Percentiles rank a stretch among this genome's conserved stretches.
phyloP scores from a whole-genome alignment of 768 basidiomycete species.

The Nidularia pulvinata region DNA sequence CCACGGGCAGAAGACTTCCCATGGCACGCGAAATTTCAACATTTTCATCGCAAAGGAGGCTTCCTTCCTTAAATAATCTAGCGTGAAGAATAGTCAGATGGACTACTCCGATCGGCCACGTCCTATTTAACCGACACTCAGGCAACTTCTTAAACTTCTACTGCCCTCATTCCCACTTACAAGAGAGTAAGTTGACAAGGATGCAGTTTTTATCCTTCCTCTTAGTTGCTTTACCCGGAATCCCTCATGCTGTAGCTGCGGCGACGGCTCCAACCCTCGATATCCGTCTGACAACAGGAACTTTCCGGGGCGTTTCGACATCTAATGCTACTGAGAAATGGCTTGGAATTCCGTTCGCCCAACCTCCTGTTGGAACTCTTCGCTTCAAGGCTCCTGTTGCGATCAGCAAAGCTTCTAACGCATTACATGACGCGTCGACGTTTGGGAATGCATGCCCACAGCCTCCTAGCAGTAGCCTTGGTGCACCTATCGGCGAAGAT shows the following conservation, averaged over 20 bases:
- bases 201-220: too few species aligned
- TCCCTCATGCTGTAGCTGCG: neutral
- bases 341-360: slow-evolving; percentile 62
- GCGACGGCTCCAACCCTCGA: slow-evolving; percentile 20
- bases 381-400: slow-evolving; percentile 57
- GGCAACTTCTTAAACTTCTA: too few species aligned
- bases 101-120: too few species aligned
- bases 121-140: too few species aligned
- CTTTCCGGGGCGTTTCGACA: slow-evolving; percentile 42
- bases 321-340: slow-evolving; percentile 50
- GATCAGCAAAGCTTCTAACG: slow-evolving; percentile 25
- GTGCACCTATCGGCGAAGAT: slow-evolving; percentile 48
- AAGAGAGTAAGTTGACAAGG: too few species aligned
- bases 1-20: too few species aligned
- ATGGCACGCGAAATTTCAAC: too few species aligned
- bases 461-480: slow-evolving; percentile 26
- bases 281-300: slow-evolving; percentile 37
- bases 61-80: too few species aligned
- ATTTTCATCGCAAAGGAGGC: too few species aligned
- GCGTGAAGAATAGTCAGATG: too few species aligned
- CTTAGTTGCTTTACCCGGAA: too few species aligned
- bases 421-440: slow-evolving; percentile 35
- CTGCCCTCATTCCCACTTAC: too few species aligned
- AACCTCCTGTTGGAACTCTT: slow-evolving; percentile 52
- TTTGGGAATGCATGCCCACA: slow-evolving; percentile 63